Evolutionary conservation across 495 filamentous ascomycete genomes (phyloP), one percentile per base, ranked within the genome.

Genomic region (Penicillium alfredii): DNA sequence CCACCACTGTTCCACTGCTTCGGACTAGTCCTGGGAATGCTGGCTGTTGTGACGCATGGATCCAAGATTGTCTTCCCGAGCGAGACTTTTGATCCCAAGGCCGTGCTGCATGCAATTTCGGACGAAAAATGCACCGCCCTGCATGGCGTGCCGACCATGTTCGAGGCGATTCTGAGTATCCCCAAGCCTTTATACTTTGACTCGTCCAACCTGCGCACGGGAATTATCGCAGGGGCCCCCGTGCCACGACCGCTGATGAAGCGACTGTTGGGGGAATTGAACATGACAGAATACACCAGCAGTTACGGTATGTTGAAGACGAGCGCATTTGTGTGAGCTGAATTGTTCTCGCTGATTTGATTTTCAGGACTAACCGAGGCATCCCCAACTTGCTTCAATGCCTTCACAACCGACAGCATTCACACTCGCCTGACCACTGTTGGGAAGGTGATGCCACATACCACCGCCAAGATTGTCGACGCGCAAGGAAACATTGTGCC

Each of bases 1-100:
- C 79, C 79, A 2, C 81, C 80, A 0, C 64, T 84, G 1, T 86
- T 84, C 60, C 81, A 84, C 60, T 84, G 81, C 65, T 86, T 86
- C 51, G 80, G 80, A 9, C 71, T 86, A 16, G 80, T 83, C 14
- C 69, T 86, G 11, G 81, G 81, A 6, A 70, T 86, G 45, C 68
- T 84, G 47, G 72, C 80, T 0, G 72, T 76, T 21, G 56, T 84
- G 26, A 82, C 79, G 0, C 80, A 83, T 52, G 80, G 80, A 22
- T 68, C 73, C 29, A 81, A 76, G 45, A 76, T 82, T 39, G 69
- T 84, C 19, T 80, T 81, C 49, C 80, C 81, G 4, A 65, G 69
- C 35, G 77, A 80, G 42, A 71, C 74, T 2, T 86, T 86, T 44
- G 74, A 80, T 42, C 62, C 80, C 5, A 49, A 60, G 10, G 74